Evolutionary conservation across 2,329 filamentous ascomycete species (phyloP).

Genomic region (Ceratocystiopsis brevicomis): DNA sequence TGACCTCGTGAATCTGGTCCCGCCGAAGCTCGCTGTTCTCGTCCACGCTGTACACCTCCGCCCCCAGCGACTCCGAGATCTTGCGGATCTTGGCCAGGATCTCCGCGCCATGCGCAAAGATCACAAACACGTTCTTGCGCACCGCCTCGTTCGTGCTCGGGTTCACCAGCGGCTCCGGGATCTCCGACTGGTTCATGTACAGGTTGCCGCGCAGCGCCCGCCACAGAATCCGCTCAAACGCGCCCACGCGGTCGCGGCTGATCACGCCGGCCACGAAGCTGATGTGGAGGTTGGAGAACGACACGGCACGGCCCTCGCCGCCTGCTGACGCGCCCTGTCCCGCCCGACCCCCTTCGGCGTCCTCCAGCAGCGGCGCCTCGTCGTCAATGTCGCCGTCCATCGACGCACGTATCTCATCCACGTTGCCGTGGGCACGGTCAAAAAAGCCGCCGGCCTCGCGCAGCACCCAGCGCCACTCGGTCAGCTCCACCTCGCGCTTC

Average conservation of each 20-base stretch:
- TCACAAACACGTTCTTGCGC: slow-evolving; percentile 97
- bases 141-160: slow-evolving; percentile 81
- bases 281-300: slow-evolving; percentile 96
- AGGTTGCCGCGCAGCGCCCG: slow-evolving; percentile 90
- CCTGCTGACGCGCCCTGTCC: slow-evolving; percentile 24
- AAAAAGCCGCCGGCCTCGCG: slow-evolving; percentile 95
- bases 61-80: slow-evolving; percentile 93
- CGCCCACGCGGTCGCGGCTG: slow-evolving; percentile 72
- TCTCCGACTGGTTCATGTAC: slow-evolving; percentile 99
- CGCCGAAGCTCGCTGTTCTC: slow-evolving; percentile 90
- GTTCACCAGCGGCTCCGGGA: slow-evolving; percentile 80
- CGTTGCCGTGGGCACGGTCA: slow-evolving; percentile 85
- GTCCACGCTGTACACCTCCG: slow-evolving; percentile 89
- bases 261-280: slow-evolving; percentile 97
- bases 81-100: slow-evolving; percentile 97
- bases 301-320: slow-evolving; percentile 37
- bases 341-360: slow-evolving; percentile 58
- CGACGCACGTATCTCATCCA: slow-evolving; percentile 87
- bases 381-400: slow-evolving; percentile 47
- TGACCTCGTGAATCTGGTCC: slow-evolving; percentile 95
- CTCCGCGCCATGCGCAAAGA: slow-evolving; percentile 96
- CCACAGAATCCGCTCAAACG: slow-evolving; percentile 96
- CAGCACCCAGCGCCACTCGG: slow-evolving; percentile 95
- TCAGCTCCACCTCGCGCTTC: slow-evolving; percentile 90
- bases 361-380: slow-evolving; percentile 80